These are phyloP conservation scores for Aspergillus bertholletiae DNA, from an alignment of 495 filamentous ascomycete species.

Conservation along the genomic window DNA sequence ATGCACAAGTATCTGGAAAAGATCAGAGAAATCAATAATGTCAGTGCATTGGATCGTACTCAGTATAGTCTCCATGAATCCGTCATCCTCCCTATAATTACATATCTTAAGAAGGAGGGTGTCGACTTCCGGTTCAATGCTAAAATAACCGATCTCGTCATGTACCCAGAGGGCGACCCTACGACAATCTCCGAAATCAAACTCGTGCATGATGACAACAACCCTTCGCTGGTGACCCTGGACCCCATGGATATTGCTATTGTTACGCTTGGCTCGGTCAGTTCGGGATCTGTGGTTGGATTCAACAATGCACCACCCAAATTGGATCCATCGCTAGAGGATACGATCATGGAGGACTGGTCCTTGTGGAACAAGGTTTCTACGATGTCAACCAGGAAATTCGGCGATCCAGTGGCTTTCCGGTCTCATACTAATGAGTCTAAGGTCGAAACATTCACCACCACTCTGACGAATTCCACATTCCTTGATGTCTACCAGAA, in stretches of 20 bases:
- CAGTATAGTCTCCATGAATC: conserved; percentile 34
- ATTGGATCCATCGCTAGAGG: conserved; percentile 1
- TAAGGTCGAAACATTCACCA: conserved; percentile 34
- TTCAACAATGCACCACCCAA: conserved; percentile 9
- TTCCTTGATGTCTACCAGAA: conserved; percentile 26
- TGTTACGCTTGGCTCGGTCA: conserved; percentile 21
- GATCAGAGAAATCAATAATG: conserved; percentile 20
- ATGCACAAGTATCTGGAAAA: conserved; percentile 20
- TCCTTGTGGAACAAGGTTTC: conserved; percentile 20
- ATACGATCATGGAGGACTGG: conserved; percentile 20
- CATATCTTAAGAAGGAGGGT: conserved; percentile 32
- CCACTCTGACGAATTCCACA: conserved; percentile 28
- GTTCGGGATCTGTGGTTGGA: conserved; percentile 16
- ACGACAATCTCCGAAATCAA: conserved; percentile 15
- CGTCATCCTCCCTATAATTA: conserved; percentile 31
- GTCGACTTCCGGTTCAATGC: conserved; percentile 36
- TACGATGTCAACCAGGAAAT: conserved; percentile 10
- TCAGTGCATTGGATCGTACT: conserved; percentile 19
- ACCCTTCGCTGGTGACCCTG: conserved; percentile 10
- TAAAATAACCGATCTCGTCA: conserved; percentile 13
- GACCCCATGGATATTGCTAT: conserved; percentile 20
- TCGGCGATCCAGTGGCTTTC: conserved; percentile 38
- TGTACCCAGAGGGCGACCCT: conserved; percentile 7
- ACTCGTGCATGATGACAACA: conserved; percentile 1
- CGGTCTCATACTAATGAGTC: conserved; percentile 18